A percentile compares a stretch with the other conserved stretches of the same genome.
Evolutionary conservation across 495 filamentous ascomycete genomes (phyloP).

Genomic region (Talaromyces ruber): DNA sequence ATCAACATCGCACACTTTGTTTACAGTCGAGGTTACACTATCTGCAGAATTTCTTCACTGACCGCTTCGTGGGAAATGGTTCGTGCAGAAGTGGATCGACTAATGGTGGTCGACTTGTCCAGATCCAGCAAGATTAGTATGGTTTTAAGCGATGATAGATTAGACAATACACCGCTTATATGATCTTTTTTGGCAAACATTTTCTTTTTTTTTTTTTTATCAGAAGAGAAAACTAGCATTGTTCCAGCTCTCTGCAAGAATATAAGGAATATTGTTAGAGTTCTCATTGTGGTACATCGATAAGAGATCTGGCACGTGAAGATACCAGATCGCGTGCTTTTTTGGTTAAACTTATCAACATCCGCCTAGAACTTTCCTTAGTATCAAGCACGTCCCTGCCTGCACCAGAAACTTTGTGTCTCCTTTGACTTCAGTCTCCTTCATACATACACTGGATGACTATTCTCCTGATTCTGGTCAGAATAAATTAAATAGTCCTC

Average conservation of each 20-base stretch:
- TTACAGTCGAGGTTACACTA: not conserved
- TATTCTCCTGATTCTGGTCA: not conserved
- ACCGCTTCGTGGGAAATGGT: not conserved
- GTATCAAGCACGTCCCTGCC: not conserved
- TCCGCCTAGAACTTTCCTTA: not conserved
- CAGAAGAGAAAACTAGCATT: not conserved
- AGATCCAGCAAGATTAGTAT: not conserved
- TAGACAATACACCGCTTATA: not conserved
- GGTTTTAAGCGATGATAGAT: not conserved
- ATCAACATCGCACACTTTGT: not conserved
- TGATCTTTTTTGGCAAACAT: no score
- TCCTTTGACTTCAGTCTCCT: not conserved
- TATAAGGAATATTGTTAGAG: not conserved
- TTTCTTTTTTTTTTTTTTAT: not conserved
- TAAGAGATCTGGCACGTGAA: not conserved
- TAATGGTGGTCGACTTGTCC: not conserved
- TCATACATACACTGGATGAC: not conserved
- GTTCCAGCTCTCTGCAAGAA: not conserved
- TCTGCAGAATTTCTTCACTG: not conserved
- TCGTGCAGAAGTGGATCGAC: not conserved
- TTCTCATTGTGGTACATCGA: not conserved
- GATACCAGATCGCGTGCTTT: slow-evolving; percentile 4
- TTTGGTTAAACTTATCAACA: not conserved
- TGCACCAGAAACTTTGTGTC: not conserved
- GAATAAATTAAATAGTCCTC: not conserved